phyloP scores from a whole-genome alignment of 805 yeast genomes.

The Jamesozyma jinghongensis region DNA sequence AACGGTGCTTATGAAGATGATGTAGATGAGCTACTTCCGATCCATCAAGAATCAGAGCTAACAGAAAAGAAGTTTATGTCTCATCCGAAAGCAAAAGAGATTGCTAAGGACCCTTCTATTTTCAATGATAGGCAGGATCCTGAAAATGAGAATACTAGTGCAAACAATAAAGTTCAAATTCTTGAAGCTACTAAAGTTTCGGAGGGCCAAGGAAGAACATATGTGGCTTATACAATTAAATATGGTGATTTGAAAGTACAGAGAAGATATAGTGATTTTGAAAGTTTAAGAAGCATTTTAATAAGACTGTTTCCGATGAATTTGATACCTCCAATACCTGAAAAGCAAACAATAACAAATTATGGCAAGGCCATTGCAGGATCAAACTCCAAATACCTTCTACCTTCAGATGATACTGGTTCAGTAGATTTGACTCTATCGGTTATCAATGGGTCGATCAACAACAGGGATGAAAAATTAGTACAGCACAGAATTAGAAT shows the following conservation, averaged over 20 bases:
- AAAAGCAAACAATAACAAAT: conserved; percentile 44
- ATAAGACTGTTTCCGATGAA: conserved; percentile 69
- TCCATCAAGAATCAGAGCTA: background rate
- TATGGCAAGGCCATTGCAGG: conserved; percentile 27
- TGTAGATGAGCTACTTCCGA: conserved; percentile 1
- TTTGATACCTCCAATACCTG: conserved; percentile 91
- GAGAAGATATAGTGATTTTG: conserved; percentile 88
- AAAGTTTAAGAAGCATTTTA: conserved; percentile 61
- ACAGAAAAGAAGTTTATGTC: too few relatives aligned
- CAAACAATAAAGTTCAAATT: conserved; percentile 13
- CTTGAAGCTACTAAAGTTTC: conserved; percentile 26
- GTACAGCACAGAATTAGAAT: conserved; percentile 31
- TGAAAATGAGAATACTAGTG: background rate
- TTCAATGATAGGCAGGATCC: background rate
- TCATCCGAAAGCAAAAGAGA: background rate
- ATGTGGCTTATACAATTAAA: conserved; percentile 68
- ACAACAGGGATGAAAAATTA: conserved; percentile 26
- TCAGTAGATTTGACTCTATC: conserved; percentile 27
- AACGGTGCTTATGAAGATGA: conserved; percentile 8
- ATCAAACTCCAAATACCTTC: conserved; percentile 18
- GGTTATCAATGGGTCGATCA: conserved; percentile 24
- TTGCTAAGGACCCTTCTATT: background rate
- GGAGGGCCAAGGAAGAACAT: conserved; percentile 29
- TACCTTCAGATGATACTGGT: conserved; percentile 26
- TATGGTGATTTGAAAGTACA: conserved; percentile 46